Conservation (phyloP, 371 early-diverging fungal species). For the Mucor velutinosus region DNA sequence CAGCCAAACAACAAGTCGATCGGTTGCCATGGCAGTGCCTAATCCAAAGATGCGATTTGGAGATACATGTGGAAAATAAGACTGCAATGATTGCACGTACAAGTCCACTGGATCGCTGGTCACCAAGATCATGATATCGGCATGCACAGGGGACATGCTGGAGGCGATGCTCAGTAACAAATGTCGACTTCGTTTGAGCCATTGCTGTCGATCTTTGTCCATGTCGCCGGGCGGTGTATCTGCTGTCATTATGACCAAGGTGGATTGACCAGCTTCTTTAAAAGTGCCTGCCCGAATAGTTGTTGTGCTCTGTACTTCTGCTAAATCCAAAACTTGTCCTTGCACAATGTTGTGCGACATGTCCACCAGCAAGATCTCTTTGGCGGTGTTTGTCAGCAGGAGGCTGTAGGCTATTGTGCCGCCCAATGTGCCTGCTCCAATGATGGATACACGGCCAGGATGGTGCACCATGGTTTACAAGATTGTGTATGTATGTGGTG, state of each 20-base stretch:
- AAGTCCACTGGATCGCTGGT: conserved; percentile 83
- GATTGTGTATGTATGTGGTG: background rate
- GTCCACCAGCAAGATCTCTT: conserved; percentile 72
- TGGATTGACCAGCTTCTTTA: conserved; percentile 54
- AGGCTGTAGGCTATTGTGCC: conserved; percentile 70
- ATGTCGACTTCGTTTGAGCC: conserved; percentile 72
- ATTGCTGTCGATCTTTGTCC: conserved; percentile 46
- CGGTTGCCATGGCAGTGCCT: conserved; percentile 74
- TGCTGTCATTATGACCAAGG: conserved; percentile 31
- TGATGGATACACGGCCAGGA: conserved; percentile 43
- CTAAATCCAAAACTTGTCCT: conserved; percentile 77
- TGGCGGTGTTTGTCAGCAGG: conserved; percentile 56
- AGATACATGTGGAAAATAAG: conserved; percentile 64
- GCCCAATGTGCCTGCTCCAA: conserved; percentile 60
- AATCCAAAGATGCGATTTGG: conserved; percentile 77
- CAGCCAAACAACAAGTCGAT: conserved; percentile 62
- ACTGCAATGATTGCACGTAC: conserved; percentile 74
- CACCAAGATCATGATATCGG: conserved; percentile 62
- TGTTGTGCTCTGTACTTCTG: conserved; percentile 64
- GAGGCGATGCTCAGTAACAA: conserved; percentile 67
- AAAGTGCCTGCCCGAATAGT: conserved; percentile 59
- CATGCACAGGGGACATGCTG: conserved; percentile 68
- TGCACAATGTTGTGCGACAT: conserved; percentile 56
- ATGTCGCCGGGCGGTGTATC: conserved; percentile 11
- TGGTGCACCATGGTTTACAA: conserved; percentile 7